These are phyloP conservation scores for Lichtheimia ornata DNA, from an alignment of 371 early-diverging fungal genomes.

Conservation along the genomic window DNA sequence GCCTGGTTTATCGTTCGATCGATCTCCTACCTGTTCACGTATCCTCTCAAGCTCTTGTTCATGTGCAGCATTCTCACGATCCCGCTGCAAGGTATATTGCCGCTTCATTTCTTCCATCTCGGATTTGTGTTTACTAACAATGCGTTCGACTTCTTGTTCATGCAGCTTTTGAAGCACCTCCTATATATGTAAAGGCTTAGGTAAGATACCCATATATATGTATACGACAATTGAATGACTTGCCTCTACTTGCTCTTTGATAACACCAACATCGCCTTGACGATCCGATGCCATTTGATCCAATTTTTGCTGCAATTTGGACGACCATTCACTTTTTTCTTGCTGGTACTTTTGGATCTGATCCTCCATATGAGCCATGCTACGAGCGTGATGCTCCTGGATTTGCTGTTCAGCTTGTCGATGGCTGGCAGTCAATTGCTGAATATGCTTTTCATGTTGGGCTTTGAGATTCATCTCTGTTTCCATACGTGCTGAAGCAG, in stretches of 20 bases:
- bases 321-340: conserved; percentile 15
- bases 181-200: conserved; percentile 1
- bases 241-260: conserved; percentile 37
- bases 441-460: conserved; percentile 17
- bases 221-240: not conserved
- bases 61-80: conserved; percentile 14
- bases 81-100: conserved; percentile 9
- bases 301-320: conserved; percentile 11
- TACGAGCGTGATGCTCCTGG: conserved; percentile 28
- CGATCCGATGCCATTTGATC: conserved; percentile 16
- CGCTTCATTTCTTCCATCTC: conserved; percentile 24
- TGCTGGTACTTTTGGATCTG: conserved; percentile 23
- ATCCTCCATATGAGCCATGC: conserved; percentile 27
- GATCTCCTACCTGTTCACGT: not conserved
- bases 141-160: conserved; percentile 15
- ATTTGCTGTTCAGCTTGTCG: conserved; percentile 37
- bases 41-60: not conserved
- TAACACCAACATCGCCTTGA: conserved; percentile 25
- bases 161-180: conserved; percentile 23
- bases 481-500: conserved; percentile 17
- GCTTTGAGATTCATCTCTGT: not conserved
- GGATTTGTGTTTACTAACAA: conserved; percentile 15
- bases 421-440: conserved; percentile 29
- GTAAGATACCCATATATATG: too few species aligned
- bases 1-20: not conserved